These are phyloP conservation scores for Beauveria asiatica DNA, from an alignment of 2,329 filamentous ascomycete species.

Conservation along the genomic window DNA sequence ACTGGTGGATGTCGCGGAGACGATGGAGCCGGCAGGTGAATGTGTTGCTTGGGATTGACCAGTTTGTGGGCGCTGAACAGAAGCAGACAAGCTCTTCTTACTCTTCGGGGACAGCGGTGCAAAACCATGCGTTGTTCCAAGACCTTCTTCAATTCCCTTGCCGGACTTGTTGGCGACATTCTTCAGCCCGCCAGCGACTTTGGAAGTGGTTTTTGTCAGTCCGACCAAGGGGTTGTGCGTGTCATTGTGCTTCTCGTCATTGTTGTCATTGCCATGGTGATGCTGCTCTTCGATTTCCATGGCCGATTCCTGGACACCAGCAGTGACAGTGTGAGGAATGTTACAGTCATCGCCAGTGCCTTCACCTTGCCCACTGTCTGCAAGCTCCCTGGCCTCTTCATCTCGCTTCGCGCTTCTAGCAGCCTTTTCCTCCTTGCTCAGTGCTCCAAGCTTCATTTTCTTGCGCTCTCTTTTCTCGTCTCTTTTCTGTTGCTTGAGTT, in stretches of 20 bases:
- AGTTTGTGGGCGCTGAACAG: conserved; percentile 14
- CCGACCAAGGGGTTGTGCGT: conserved; percentile 9
- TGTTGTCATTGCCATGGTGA: conserved; percentile 16
- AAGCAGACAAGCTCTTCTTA: conserved; percentile 9
- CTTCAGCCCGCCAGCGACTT: neutral
- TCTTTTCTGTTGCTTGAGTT: conserved; percentile 58
- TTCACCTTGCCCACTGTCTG: conserved; percentile 39
- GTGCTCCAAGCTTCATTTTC: conserved; percentile 36
- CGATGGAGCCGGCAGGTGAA: conserved; percentile 28
- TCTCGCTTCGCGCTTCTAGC: conserved; percentile 41
- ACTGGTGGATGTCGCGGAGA: conserved; percentile 31
- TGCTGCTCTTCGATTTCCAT: conserved; percentile 13
- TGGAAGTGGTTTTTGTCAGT: neutral
- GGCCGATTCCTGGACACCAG: conserved; percentile 33
- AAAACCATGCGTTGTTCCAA: conserved; percentile 51
- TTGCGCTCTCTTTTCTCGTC: conserved; percentile 58
- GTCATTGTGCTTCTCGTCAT: conserved; percentile 20
- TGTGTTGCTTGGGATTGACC: conserved; percentile 27
- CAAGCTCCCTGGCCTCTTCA: conserved; percentile 40
- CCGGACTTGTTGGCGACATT: conserved; percentile 27
- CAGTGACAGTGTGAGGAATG: conserved; percentile 42
- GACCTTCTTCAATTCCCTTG: conserved; percentile 40
- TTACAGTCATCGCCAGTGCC: conserved; percentile 45
- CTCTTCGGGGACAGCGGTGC: conserved; percentile 17
- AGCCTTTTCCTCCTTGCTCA: conserved; percentile 42